Base-by-base conservation (phyloP, 2,329 filamentous ascomycete genomes). In the Fusarium luffae region DNA sequence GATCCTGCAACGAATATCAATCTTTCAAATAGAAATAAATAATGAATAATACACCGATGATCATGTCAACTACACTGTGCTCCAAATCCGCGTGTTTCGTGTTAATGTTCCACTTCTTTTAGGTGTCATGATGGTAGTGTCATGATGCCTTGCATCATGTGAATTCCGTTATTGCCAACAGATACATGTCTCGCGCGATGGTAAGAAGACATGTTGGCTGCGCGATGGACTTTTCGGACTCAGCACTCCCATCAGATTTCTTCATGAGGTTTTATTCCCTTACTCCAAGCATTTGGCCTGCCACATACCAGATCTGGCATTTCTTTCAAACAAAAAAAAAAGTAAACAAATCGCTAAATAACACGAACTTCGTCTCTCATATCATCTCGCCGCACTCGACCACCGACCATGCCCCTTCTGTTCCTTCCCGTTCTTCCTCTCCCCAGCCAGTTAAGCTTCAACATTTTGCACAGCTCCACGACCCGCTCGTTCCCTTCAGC, bases 371-470 rank as follows among this genome's bases (percentile, higher is more conserved):
- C 81, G 51, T 83, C 82, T 50, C 80, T 77, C 6, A 71, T 66
- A 56, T 79, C 79, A 25, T 85, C 83, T 52, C 86, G 79, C 69
- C 82, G 82, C 12, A 88, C 85, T 54, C 87, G 79, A 0, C 86
- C 87, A 3, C 94, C 94, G 1, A 98, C 94, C 77, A 98, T 95
- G 0, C 96, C 96, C 69, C 93, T 88, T 55, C 96, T 84, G 79
- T 98, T 97, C 68, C 96, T 85, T 0, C 96, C 96, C 5, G 94
- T 98, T 37, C 96, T 84, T 0, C 95, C 95, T 48, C 96, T 85
- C 0, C 95, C 95, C 3, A 99, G 86, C 96, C 96, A 99, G 79
- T 99, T 99, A 75, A 98, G 89, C 81, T 98, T 99, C 66, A 99
- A 83, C 73, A 96, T 90, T 76, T 93, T 91, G 60, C 92, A 93